Base-by-base conservation (phyloP, 2,329 filamentous ascomycete genomes). In the Penicillium sp. region DNA sequence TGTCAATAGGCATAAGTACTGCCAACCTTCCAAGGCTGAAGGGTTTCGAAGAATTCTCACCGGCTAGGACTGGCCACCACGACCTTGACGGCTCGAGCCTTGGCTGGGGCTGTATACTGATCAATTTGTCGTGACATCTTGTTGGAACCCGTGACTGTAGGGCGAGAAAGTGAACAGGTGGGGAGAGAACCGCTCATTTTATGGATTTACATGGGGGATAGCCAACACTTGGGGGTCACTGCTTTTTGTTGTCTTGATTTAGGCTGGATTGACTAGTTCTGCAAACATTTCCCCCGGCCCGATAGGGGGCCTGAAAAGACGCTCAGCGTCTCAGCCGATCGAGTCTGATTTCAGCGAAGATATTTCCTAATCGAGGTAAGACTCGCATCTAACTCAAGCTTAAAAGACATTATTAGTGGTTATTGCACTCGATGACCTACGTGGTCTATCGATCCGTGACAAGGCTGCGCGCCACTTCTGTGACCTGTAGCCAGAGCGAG, bases 51-150 rank as follows among this genome's bases (percentile, higher is more conserved):
- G 0, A 22, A 27, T 37, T 18, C 61, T 43, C 59, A 68, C 67
- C 68, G 60, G 52, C 68, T 69, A 9, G 60, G 60, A 27, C 67
- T 69, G 14, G 66, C 62, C 40, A 69, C 55, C 24, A 69, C 54
- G 4, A 70, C 61, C 55, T 65, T 64, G 59, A 68, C 63, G 22
- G 65, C 59, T 18, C 60, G 60, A 24, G 41, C 57, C 4, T 57
- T 61, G 10, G 51, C 56, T 56, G 63, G 63, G 54, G 50, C n/a
- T 18, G 63, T 60, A 46, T 64, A 31, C 27, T 40, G 57, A 39
- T 70, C 67, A 16, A 69, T 61, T 43, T 54, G 22, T 14, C 68
- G 66, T 10, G 67, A 64, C 67, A 70, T 69, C 3, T 31, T 40
- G 51, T 3, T 3, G 6, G 11, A 27, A 18, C 10, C 16, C 22